Evolutionary conservation across 164 flowering plant genomes (phyloP), one percentile per base, ranked within the genome.

Genomic region (grape (Vitis vinifera)): DNA sequence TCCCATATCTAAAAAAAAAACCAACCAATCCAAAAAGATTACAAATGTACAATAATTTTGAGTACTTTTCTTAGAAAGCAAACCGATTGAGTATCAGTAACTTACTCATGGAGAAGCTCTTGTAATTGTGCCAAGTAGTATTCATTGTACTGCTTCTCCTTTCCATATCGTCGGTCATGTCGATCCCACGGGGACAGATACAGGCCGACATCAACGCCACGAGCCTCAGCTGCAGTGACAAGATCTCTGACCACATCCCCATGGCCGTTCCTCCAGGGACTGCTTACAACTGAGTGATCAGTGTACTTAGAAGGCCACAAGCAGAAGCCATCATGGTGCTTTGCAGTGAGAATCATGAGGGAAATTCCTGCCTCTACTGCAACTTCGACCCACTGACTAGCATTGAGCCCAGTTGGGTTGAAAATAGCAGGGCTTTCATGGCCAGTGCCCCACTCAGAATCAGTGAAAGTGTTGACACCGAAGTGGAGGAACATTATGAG

Each of bases 171-270:
- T 4, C 57, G 74, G 51, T 94, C 99, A 74, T 94, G 99, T 0
- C 91, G 81, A 78, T 94, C 99, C 99, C 99, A 94, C 10, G 99
- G 99, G 1, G 99, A 94, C 9, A 94, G 80, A 62, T 94, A 94
- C 68, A 94, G 61, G 5, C 99, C 99, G 1, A 77, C 80, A 68
- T 94, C 97, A 11, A 94, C 59, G 0, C 77, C 58, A 12, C 58
- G 76, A 30, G 78, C 72, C 64, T 71, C 76, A 0, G 93, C 94
- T 0, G 99, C 94, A 3, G 55, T 67, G 5, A 87, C 87, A 19
- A 94, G 74, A 67, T 89, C 98, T 15, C 58, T 27, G 8, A 94
- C 91, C 0, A 94, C 98, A 48, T 94, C 99, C 0, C 98, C 99
- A 2, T 66, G 75, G 3, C 99, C 99, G 30, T 79, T 67, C 48